Percentiles rank a stretch among this genome's conserved stretches.
phyloP scores from a whole-genome alignment of 345 rosid species.

The Cardamine occulta region DNA sequence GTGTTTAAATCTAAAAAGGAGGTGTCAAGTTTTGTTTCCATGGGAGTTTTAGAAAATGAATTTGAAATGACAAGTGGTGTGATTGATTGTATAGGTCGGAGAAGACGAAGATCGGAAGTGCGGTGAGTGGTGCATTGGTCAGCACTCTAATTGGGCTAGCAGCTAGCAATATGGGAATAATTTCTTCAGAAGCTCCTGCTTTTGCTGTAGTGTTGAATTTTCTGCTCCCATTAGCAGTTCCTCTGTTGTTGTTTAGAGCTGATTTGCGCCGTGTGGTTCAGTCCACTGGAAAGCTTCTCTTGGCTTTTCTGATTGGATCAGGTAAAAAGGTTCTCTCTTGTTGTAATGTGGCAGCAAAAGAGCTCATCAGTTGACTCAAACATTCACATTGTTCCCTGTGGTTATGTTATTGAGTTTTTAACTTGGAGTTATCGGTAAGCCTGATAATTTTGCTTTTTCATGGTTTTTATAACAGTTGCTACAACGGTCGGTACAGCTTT shows the following conservation, averaged over 20 bases:
- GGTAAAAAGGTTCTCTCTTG: constrained; percentile 43
- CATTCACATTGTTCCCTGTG: not conserved
- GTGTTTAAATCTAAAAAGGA: not conserved
- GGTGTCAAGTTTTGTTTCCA: not conserved
- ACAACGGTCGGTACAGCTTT: constrained; percentile 72
- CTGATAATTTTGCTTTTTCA: constrained; percentile 20
- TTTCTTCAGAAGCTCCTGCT: constrained; percentile 71
- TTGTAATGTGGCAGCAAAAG: not conserved
- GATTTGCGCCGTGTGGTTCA: constrained; percentile 70
- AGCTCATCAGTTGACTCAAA: not conserved
- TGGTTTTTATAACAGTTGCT: constrained; percentile 55
- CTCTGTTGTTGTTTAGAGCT: constrained; percentile 76
- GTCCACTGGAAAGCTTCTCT: constrained; percentile 76
- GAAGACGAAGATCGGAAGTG: constrained; percentile 81
- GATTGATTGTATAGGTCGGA: constrained; percentile 65
- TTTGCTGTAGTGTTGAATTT: constrained; percentile 67
- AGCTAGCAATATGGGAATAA: constrained; percentile 76
- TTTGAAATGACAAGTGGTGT: not conserved
- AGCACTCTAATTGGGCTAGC: constrained; percentile 85
- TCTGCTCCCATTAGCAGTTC: constrained; percentile 80
- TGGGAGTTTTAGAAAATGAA: not conserved
- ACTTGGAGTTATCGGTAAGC: constrained; percentile 10
- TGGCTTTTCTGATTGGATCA: constrained; percentile 82
- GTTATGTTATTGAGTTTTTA: not conserved
- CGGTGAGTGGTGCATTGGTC: constrained; percentile 82